Evolutionary conservation across 2,329 filamentous ascomycete species (phyloP).

Genomic region (Ascomycota sp.): DNA sequence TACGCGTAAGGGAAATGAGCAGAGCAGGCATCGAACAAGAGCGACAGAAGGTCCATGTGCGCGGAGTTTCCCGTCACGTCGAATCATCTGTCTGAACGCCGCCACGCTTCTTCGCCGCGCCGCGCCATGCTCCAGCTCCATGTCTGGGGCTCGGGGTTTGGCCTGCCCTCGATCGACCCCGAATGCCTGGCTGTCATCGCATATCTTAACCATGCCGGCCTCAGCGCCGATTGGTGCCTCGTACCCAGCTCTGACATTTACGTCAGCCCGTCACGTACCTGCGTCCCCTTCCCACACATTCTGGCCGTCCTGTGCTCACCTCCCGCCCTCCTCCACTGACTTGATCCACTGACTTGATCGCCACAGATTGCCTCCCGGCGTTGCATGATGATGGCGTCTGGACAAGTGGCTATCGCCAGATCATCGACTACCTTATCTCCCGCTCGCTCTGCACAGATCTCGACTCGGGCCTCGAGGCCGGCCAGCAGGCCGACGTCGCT

Average conservation of each 20-base stretch:
- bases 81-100: no score
- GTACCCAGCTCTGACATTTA: constrained; percentile 55
- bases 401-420: constrained; percentile 39
- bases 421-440: constrained; percentile 33
- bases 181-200: constrained; percentile 74
- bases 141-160: constrained; percentile 78
- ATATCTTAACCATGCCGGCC: constrained; percentile 45
- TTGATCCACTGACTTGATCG: constrained; percentile 3
- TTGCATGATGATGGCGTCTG: constrained; percentile 30
- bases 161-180: constrained; percentile 73
- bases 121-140: constrained; percentile 56
- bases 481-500: constrained; percentile 23
- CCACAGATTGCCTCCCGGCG: constrained; percentile 32
- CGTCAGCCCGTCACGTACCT: constrained; percentile 49
- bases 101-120: no score
- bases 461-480: constrained; percentile 17
- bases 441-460: constrained; percentile 15
- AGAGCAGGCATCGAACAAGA: no score
- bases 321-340: background rate
- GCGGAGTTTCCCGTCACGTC: background rate
- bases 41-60: no score
- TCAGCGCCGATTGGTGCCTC: constrained; percentile 42
- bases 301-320: background rate
- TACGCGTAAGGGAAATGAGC: no score
- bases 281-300: no score